Base-by-base conservation (phyloP, 192 early-diverging fungal genomes). In the Gonapodya sp. region DNA sequence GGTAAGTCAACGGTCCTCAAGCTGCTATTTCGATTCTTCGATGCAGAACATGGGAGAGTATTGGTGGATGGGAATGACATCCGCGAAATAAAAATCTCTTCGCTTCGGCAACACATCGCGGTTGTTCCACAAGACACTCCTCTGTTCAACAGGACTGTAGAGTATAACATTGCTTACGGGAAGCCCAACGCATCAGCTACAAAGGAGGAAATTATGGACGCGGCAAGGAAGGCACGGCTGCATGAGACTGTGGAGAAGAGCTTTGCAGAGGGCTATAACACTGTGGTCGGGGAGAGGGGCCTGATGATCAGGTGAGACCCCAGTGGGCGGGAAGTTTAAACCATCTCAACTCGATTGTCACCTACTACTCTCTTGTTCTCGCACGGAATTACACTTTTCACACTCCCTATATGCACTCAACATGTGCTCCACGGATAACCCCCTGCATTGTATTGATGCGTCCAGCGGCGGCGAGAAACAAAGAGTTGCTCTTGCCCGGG, bases 61-160 rank as follows among this genome's bases (percentile, higher is more conserved):
- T 88, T 89, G 78, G 91, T 99, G 16, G 96, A 98, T 80, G 94
- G 92, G 1, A 94, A 97, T 81, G 89, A 94, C 64, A 84, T 99
- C 36, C 86, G 87, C n/a, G 80, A 92, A 36, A 84, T 98, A n/a
- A 90, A 86, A n/a, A 80, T 98, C 35, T 90, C 93, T 36, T 94
- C 93, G 36, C 86, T 98, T 84, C 89, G 98, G 34, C 81, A 86
- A 1, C 82, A 85, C 18, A 94, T 98, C 73, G 95, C 94, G 34
- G 95, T 98, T 1, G 94, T 98, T 0, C 94, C 95, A 14, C 95
- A 96, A 84, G 96, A 98, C 83, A 96, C 94, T 18, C 92, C 93
- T 1, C 85, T 99, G 73, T 99, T 99, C 90, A 98, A 98, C 82
- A 91, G 95, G 33, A 93, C 92, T 0, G 93, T 99, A 36, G 91